Conservation (phyloP, 2,329 filamentous ascomycete species). For the Fusarium sp. region DNA sequence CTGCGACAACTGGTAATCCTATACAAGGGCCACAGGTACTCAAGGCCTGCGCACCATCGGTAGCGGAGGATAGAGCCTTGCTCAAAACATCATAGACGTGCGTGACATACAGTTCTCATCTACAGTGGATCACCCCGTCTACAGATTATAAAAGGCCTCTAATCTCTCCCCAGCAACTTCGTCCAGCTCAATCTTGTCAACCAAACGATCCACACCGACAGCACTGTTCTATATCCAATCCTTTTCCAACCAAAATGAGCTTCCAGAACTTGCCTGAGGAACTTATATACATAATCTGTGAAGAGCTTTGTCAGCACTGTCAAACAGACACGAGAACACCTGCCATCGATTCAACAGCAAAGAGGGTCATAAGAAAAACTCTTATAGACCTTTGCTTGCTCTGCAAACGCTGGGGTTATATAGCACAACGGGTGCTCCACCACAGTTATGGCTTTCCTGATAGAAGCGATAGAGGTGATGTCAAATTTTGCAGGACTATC, state of each 20-base stretch:
- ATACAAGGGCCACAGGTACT: not conserved
- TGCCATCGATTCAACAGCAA: too few relatives aligned
- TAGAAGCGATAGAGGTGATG: too few relatives aligned
- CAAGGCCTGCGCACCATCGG: not conserved
- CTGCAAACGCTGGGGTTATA: not conserved
- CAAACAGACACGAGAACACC: too few relatives aligned
- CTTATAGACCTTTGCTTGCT: not conserved
- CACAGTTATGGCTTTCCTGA: too few relatives aligned
- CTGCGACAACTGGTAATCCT: not conserved
- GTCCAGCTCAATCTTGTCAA: not conserved
- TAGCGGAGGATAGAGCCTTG: not conserved
- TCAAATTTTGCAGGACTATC: conserved; percentile 11
- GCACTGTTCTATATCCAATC: too few relatives aligned
- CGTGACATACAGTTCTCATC: not conserved
- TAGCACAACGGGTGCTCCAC: conserved; percentile 10
- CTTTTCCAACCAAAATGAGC: too few relatives aligned
- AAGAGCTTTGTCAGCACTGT: not conserved
- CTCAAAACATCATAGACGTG: not conserved
- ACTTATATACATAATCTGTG: not conserved
- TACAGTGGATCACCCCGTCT: not conserved
- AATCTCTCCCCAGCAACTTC: not conserved
- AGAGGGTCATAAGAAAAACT: not conserved
- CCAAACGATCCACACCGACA: too few relatives aligned
- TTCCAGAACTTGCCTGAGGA: not conserved
- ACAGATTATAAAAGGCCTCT: not conserved